phyloP scores from a whole-genome alignment of 139 green algal species.

The Micractinium conductrix region DNA sequence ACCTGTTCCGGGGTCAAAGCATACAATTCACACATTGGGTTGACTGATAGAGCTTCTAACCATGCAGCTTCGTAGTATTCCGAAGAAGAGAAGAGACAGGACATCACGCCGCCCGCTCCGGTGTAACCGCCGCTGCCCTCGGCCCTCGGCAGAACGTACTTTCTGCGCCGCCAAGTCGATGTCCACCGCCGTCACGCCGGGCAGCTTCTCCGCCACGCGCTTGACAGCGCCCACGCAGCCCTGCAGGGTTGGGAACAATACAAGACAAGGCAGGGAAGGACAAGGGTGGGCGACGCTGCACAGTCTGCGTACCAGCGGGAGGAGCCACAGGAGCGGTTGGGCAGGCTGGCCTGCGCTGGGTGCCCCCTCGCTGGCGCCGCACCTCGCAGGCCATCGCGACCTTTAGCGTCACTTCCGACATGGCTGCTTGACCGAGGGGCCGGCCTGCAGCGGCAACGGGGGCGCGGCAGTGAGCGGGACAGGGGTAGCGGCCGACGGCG shows the following conservation, averaged over 20 bases:
- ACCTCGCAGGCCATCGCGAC: constrained; percentile 56
- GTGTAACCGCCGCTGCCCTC: too few relatives aligned
- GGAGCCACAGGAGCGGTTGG: too few relatives aligned
- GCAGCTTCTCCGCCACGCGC: constrained; percentile 42
- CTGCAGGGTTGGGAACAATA: constrained; percentile 22
- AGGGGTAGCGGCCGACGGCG: not conserved
- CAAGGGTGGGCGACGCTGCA: too few relatives aligned
- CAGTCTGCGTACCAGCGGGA: constrained; percentile 2
- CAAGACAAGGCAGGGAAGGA: too few relatives aligned
- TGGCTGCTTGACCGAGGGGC: not conserved
- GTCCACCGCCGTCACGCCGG: constrained; percentile 40
- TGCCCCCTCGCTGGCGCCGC: not conserved
- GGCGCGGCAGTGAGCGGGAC: not conserved
- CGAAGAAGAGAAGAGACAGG: too few relatives aligned
- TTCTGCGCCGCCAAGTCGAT: constrained; percentile 46
- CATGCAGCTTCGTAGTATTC: too few relatives aligned
- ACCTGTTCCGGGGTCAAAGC: too few relatives aligned
- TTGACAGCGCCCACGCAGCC: constrained; percentile 47
- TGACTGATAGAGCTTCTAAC: too few relatives aligned
- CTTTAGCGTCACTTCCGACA: constrained; percentile 46
- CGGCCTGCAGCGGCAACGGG: not conserved
- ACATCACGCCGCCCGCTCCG: too few relatives aligned
- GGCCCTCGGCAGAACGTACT: too few relatives aligned
- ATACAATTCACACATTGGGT: too few relatives aligned
- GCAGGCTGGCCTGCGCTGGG: too few relatives aligned